These are phyloP conservation scores for Gentiana dahurica DNA, from an alignment of 257 asterid genomes.

Conservation along the genomic window DNA sequence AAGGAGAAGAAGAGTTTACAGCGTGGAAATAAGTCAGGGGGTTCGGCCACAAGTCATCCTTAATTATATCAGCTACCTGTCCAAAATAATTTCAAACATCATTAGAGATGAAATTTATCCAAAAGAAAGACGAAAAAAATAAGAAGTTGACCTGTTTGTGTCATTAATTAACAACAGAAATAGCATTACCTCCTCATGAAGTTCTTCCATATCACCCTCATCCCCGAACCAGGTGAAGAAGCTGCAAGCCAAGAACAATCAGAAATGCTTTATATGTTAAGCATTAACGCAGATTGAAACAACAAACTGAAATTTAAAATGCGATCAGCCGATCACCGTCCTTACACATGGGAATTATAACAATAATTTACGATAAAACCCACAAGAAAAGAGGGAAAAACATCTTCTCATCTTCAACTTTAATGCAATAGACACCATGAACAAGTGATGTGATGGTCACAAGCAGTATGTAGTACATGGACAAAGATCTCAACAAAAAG, in stretches of 20 bases:
- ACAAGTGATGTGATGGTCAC: too few species aligned
- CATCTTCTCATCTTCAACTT: neutral
- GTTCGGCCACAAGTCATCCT: slow-evolving; percentile 61
- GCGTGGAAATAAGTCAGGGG: slow-evolving; percentile 47
- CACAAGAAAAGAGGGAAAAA: too few species aligned
- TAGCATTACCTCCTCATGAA: slow-evolving; percentile 73
- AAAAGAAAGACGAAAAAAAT: too few species aligned
- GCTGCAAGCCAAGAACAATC: slow-evolving; percentile 33
- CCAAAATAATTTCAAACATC: neutral
- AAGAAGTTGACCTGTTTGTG: too few species aligned
- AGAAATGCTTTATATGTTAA: neutral
- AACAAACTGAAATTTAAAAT: too few species aligned
- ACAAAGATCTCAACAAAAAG: too few species aligned
- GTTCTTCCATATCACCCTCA: slow-evolving; percentile 59
- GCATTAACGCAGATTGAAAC: too few species aligned
- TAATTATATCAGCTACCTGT: slow-evolving; percentile 53
- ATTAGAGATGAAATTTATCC: neutral
- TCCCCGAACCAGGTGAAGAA: slow-evolving; percentile 81
- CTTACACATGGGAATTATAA: too few species aligned
- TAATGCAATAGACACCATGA: neutral
- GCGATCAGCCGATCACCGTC: too few species aligned
- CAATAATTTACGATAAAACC: too few species aligned
- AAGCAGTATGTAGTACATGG: too few species aligned
- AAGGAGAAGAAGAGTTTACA: slow-evolving; percentile 15
- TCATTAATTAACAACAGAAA: neutral